Conservation (phyloP, 768 basidiomycete species). For the Boletus bicolor region DNA sequence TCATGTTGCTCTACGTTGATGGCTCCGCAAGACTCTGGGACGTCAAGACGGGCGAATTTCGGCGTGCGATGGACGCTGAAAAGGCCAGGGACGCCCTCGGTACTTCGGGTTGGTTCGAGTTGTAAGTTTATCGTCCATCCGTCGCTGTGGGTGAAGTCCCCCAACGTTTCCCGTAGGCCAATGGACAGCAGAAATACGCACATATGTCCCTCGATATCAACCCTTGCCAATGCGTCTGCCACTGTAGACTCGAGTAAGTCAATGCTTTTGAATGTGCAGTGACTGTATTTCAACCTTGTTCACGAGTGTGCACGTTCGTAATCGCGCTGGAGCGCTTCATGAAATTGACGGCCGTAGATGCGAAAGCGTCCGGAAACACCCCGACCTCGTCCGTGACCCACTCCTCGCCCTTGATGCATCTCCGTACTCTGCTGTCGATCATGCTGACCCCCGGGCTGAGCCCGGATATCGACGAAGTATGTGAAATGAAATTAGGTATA, state of each 20-base stretch:
- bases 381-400: constrained; percentile 35
- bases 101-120: constrained; percentile 69
- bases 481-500: constrained; percentile 55
- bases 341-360: constrained; percentile 44
- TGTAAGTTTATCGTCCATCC: constrained; percentile 43
- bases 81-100: constrained; percentile 73
- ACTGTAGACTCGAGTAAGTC: constrained; percentile 26
- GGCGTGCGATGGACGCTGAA: constrained; percentile 73
- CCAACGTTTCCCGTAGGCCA: constrained; percentile 10
- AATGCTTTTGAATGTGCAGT: constrained; percentile 1
- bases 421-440: constrained; percentile 59
- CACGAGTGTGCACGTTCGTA: constrained; percentile 45
- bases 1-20: constrained; percentile 74
- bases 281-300: constrained; percentile 22
- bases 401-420: constrained; percentile 47
- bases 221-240: constrained; percentile 17
- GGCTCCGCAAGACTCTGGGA: constrained; percentile 87
- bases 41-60: constrained; percentile 73
- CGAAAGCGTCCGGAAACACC: constrained; percentile 49
- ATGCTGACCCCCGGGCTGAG: constrained; percentile 71
- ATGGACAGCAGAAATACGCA: constrained; percentile 28
- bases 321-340: constrained; percentile 54
- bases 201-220: constrained; percentile 25
- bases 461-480: constrained; percentile 66
- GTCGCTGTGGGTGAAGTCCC: background rate